Base-by-base conservation (phyloP, 768 basidiomycete species). In the Rhizopogon vinicolor region DNA sequence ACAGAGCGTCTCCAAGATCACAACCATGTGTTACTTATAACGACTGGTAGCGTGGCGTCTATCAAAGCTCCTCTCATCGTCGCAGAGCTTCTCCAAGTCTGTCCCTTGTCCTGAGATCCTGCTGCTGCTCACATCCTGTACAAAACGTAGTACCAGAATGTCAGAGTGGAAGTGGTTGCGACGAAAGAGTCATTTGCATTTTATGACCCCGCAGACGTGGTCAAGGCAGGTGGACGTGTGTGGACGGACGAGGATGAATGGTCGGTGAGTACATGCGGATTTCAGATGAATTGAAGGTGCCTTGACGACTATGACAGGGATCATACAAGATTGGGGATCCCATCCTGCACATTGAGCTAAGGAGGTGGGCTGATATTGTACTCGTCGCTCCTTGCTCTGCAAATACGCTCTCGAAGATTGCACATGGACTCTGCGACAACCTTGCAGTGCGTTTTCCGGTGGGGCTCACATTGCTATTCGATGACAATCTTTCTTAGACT, bases 181-280 rank as follows among this genome's bases (percentile, higher is more conserved):
- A 96, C 93, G 2, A 85, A 86, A 57, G 66, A 83, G 0, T 88
- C 92, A 0, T 74, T 94, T 8, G 79, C 81, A 5, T 98, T 98
- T 73, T 98, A 83, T 72, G 72, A 81, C 49, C 71, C 73, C 25
- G 67, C 72, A 5, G 80, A 82, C 18, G 69, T 93, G 8, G 73
- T 75, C 41, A 60, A 63, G 3, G 65, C 71, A 4, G 85, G 85
- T 1, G 79, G 83, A 9, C 74, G 78, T 48, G 84, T 96, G 9
- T 98, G 95, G 95, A 83, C 78, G 1, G 93, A 98, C 68, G 82
- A 83, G 50, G 93, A 98, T 65, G 96, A 98, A 72, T 98, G 96
- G 95, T 77, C 76, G 41, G 95, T 96, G 70, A 54, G 90, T 74
- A 6, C 39, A 18, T 31, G 9, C 41, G n/a, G 7, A 40, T 7